Evolutionary conservation across 768 basidiomycete species (phyloP), one percentile per base, ranked within the genome.

Genomic region (Boletus fagicola): DNA sequence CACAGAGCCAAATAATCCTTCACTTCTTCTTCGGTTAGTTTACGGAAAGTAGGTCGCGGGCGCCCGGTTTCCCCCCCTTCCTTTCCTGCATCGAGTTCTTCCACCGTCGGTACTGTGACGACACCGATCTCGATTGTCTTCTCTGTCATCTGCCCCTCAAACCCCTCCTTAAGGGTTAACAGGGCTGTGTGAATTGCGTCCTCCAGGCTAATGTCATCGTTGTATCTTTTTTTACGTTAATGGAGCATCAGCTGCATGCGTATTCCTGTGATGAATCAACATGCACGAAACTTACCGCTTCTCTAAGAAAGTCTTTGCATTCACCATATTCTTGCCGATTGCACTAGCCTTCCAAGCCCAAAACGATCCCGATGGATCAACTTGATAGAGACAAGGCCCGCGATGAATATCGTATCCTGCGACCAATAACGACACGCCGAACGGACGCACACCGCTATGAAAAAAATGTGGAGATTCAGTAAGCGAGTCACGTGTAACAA

Each of bases 341-440:
- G 97, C 97, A 70, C 94, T 96, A 9, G 97, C 97, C 72, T 99
- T 99, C 97, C 97, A 99, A 31, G 97, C 96, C 97, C 97, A 99
- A 77, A 92, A 99, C 33, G 93, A 94, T 53, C 97, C 97, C 38
- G 94, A 97, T 40, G 97, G 97, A 77, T 99, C 97, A 43, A 99
- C 95, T 74, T 99, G 97, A 76, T 97, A 98, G 63, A 99, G 80
- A n/a, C 87, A 89, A 61, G 94, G 93, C 24, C 97, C 97, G n/a
- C 93, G 88, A 70, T 88, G 88, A 65, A 80, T 79, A 72, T 99
- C 97, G 89, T 91, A 99, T 45, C 97, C 97, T 20, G 96, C 96
- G 38, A 99, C 94, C 50, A 99, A 81, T 55, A 99, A 78, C 44
- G 95, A 98, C 54, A 99, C 95, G 60, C 97, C 97, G 72, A 92